Base-by-base conservation (phyloP, 108 stramenopile species). In the Epithemia pelagica region DNA sequence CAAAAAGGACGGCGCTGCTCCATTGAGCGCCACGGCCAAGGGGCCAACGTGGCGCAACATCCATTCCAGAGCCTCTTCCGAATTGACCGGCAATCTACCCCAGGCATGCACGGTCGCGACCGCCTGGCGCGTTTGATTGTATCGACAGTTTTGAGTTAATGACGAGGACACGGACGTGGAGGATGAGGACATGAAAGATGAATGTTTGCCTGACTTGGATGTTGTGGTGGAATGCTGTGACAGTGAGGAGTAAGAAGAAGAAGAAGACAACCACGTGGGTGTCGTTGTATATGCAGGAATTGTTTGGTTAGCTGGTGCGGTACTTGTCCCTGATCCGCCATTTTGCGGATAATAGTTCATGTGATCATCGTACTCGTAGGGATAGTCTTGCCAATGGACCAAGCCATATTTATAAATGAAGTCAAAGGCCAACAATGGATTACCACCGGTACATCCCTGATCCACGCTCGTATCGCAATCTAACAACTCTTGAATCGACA, bases 371-470 rank as follows among this genome's bases (percentile, higher is more conserved):
- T 5, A 5, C 10, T 5, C 15, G 67, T 92, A 92, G 0, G 86
- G 87, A 72, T 92, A 92, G 59, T 82, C 72, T 0, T 65, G 56
- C 69, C 75, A 66, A 1, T 83, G 72, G 1, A 78, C 75, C 25
- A 92, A 65, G 0, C 91, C 91, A 70, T 75, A 78, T 23, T 75
- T 73, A 74, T 87, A 80, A 32, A 95, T 85, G 67, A 85, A 96
- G 61, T 78, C 81, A 75, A 90, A 95, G 18, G 96, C 91, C 55
- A 92, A 67, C 28, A 91, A 72, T 30, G 94, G 94, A 73, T 92
- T 90, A 0, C 96, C 96, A 33, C 96, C 96, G 61, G 86, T 85
- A 79, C 96, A 97, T 67, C 95, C 96, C 68, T 85, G 78, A 79
- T 97, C 87, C 37, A 69, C 76, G 22, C 64, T 52, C 0, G 73